Conservation (phyloP, 208 protist genomes). For the Herpetomonas tarakana region DNA sequence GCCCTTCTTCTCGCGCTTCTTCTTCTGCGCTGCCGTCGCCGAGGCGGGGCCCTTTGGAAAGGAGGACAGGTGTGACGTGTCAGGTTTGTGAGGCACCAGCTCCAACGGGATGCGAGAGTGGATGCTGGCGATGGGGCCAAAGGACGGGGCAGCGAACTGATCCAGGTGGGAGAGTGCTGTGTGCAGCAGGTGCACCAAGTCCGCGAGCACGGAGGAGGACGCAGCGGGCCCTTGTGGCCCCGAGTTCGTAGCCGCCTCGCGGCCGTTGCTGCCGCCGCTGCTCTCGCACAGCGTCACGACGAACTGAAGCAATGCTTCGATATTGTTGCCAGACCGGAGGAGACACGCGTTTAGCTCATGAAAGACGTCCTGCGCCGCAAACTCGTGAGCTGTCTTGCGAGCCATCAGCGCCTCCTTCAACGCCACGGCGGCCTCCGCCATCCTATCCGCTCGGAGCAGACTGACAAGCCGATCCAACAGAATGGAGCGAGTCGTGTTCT, state of each 20-base stretch:
- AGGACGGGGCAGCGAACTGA: constrained; percentile 20
- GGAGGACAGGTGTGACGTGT: neutral
- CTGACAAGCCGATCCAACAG: constrained; percentile 33
- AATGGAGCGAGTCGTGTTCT: constrained; percentile 31
- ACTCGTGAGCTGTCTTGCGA: constrained; percentile 64
- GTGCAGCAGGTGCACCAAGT: constrained; percentile 33
- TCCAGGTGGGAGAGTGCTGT: constrained; percentile 30
- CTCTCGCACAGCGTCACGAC: constrained; percentile 20
- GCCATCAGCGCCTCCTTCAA: constrained; percentile 37
- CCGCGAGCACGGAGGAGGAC: constrained; percentile 9
- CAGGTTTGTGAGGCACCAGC: constrained; percentile 2
- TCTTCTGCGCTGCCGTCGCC: neutral
- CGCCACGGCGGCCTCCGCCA: constrained; percentile 31
- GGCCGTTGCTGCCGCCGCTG: neutral
- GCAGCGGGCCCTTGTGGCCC: too few relatives aligned
- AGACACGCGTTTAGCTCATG: constrained; percentile 22
- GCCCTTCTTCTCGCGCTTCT: constrained; percentile 2
- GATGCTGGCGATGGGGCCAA: constrained; percentile 17
- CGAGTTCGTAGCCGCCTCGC: neutral
- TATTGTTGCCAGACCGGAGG: constrained; percentile 12
- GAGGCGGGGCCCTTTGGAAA: neutral
- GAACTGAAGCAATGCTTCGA: constrained; percentile 24
- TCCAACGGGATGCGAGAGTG: constrained; percentile 19
- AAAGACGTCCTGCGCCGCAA: constrained; percentile 55
- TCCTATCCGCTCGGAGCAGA: constrained; percentile 35